These are phyloP conservation scores for Auricularia heimuer DNA, from an alignment of 768 basidiomycete species.

Conservation along the genomic window DNA sequence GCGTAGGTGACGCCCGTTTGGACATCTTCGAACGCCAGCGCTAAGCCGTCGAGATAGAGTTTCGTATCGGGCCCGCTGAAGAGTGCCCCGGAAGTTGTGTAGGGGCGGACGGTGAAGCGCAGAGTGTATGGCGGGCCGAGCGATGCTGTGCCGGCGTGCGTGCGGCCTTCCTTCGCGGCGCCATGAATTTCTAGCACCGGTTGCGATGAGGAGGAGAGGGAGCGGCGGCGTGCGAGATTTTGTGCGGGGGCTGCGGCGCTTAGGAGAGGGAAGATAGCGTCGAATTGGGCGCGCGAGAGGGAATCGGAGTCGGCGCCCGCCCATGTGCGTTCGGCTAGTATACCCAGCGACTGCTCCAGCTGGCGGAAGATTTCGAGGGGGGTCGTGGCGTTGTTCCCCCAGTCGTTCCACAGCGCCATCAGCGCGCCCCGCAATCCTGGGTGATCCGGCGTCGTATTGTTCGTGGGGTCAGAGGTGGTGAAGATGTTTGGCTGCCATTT, in stretches of 20 bases:
- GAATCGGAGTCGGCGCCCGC: conserved; percentile 24
- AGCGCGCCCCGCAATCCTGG: conserved; percentile 25
- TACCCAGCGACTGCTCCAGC: conserved; percentile 29
- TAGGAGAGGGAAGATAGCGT: conserved; percentile 25
- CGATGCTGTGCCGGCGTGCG: conserved; percentile 20
- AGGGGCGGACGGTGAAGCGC: conserved; percentile 28
- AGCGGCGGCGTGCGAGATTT: conserved; percentile 29
- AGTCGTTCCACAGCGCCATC: conserved; percentile 34
- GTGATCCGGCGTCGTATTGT: conserved; percentile 23
- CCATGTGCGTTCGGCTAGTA: conserved; percentile 36
- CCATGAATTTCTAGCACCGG: neutral
- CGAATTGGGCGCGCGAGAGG: conserved; percentile 28
- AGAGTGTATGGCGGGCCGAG: conserved; percentile 37
- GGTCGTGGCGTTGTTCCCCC: conserved; percentile 37
- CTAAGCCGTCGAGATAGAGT: conserved; percentile 24
- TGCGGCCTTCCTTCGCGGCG: conserved; percentile 15
- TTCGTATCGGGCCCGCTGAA: conserved; percentile 24
- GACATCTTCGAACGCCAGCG: conserved; percentile 29
- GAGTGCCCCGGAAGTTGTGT: conserved; percentile 16
- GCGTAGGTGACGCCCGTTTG: conserved; percentile 26
- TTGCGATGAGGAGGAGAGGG: conserved; percentile 22
- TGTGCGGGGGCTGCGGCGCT: conserved; percentile 33
- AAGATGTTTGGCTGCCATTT: conserved; percentile 30
- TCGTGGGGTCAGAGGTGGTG: conserved; percentile 17
- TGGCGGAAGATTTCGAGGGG: conserved; percentile 35